Evolutionary conservation across 805 yeast genomes (phyloP).

Genomic region (Ascoidea asiatica): DNA sequence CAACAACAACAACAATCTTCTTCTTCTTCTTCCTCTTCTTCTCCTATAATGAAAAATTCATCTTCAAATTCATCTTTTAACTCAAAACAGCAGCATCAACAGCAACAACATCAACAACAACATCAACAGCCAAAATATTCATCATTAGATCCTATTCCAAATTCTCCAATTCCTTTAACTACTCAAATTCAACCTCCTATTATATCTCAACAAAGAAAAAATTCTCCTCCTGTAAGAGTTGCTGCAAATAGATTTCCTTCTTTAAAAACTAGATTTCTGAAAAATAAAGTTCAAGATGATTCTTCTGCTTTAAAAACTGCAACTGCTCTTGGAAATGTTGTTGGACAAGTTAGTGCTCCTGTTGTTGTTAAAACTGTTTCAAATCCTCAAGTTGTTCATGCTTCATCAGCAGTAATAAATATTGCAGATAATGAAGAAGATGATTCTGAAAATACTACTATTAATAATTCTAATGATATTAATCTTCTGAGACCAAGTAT

Average conservation of each 20-base stretch:
- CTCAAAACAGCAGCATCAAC: too few relatives aligned
- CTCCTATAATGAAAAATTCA: too few relatives aligned
- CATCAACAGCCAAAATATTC: too few relatives aligned
- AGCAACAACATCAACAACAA: too few relatives aligned
- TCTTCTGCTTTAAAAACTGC: neutral
- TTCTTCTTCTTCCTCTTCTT: neutral
- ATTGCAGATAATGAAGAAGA: neutral
- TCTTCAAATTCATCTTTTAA: neutral
- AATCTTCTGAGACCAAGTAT: neutral
- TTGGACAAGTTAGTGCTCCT: neutral
- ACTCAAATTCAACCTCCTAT: too few relatives aligned
- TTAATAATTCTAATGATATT: too few relatives aligned
- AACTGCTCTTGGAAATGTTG: neutral
- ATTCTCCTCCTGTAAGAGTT: neutral
- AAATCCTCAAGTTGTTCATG: neutral
- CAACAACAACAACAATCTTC: neutral
- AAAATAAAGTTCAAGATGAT: neutral
- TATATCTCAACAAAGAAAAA: neutral
- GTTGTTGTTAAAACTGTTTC: neutral
- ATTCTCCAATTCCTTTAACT: neutral
- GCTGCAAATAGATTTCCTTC: neutral
- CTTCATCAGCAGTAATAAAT: neutral
- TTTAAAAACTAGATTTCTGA: neutral
- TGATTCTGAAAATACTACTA: neutral
- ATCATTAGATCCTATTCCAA: neutral